A percentile compares a stretch with the other conserved stretches of the same genome.
phyloP scores from a whole-genome alignment of 1,139 yeast species.

The Ashbya aceris region DNA sequence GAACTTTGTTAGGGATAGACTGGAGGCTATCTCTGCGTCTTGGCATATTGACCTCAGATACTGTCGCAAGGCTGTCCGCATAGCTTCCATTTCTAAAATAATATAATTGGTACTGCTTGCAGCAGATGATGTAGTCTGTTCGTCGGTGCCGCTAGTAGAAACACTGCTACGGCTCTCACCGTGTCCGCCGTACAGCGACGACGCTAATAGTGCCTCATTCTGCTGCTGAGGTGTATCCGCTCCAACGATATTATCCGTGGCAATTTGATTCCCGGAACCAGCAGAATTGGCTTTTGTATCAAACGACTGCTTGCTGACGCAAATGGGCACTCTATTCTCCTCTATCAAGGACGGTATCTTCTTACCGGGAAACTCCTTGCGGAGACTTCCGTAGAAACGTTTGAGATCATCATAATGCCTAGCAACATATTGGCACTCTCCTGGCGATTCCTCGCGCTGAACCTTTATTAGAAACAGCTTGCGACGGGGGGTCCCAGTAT shows the following conservation, averaged over 20 bases:
- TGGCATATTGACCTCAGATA: conserved; percentile 48
- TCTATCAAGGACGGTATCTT: conserved; percentile 57
- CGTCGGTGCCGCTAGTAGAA: conserved; percentile 8
- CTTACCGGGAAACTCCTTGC: conserved; percentile 58
- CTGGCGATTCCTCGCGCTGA: conserved; percentile 20
- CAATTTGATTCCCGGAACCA: conserved; percentile 5
- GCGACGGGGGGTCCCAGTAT: conserved; percentile 4
- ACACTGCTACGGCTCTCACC: neutral
- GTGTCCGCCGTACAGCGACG: too few species aligned
- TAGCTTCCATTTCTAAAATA: conserved; percentile 43
- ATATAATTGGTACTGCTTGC: too few species aligned
- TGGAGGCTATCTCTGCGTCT: conserved; percentile 47
- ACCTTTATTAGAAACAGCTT: conserved; percentile 38
- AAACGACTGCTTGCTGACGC: conserved; percentile 9
- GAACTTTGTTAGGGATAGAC: conserved; percentile 45
- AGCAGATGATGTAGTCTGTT: too few species aligned
- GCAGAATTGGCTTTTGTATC: conserved; percentile 11
- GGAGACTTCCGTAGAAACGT: conserved; percentile 42
- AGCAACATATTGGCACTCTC: conserved; percentile 34
- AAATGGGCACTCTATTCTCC: conserved; percentile 36
- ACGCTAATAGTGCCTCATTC: neutral
- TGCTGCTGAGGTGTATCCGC: conserved; percentile 2
- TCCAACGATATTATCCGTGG: conserved; percentile 10
- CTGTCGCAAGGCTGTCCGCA: conserved; percentile 67
- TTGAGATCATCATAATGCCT: conserved; percentile 62